Evolutionary conservation across 164 flowering plant genomes (phyloP).

Genomic region (Stephania cephalantha): DNA sequence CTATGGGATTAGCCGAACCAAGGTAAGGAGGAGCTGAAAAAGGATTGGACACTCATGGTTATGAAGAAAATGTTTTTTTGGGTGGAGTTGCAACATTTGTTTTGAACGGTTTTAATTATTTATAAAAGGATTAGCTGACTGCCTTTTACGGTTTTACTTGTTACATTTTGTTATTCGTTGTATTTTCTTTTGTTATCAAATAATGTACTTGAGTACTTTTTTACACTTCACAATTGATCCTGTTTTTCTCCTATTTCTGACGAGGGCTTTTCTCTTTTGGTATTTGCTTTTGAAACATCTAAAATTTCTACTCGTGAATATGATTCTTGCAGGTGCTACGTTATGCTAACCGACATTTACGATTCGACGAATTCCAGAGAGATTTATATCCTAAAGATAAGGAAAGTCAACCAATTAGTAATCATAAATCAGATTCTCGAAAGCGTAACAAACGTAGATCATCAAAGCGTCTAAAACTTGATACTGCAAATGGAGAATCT

Average conservation of each 20-base stretch:
- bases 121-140: too few species aligned
- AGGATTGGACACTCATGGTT: too few species aligned
- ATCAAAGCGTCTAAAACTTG: conserved; percentile 25
- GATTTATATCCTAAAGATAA: conserved; percentile 16
- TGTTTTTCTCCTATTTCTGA: background rate
- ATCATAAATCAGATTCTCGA: conserved; percentile 21
- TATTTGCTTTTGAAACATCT: background rate
- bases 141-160: too few species aligned
- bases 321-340: conserved; percentile 69
- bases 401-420: conserved; percentile 14
- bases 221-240: background rate
- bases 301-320: conserved; percentile 1
- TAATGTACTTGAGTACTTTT: too few species aligned
- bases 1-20: too few species aligned
- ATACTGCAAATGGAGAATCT: conserved; percentile 15
- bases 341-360: conserved; percentile 44
- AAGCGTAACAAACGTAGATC: conserved; percentile 39
- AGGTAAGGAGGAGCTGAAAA: too few species aligned
- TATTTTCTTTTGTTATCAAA: too few species aligned
- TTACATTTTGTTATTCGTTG: too few species aligned
- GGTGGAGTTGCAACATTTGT: background rate
- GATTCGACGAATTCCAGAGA: conserved; percentile 29
- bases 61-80: background rate
- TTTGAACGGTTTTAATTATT: too few species aligned
- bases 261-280: background rate